Base-by-base conservation (phyloP, 352 stramenopile species). In the Phytophthora cryptogea region DNA sequence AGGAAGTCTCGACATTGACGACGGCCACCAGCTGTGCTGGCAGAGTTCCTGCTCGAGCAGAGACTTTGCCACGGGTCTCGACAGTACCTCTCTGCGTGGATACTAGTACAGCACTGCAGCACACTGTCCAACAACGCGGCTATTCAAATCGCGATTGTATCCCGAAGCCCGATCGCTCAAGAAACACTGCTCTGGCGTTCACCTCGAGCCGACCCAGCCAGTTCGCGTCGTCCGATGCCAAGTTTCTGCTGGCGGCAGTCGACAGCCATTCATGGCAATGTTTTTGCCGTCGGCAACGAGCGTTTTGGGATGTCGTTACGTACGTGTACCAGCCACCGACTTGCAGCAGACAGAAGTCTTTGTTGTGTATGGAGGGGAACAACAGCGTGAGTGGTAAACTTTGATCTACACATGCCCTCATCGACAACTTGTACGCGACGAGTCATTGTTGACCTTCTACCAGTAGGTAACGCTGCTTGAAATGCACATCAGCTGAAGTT, bases 181-280 rank as follows among this genome's bases (percentile, higher is more conserved):
- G 58, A 23, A 59, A 54, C 11, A 43, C n/a, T 8, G 33, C 47
- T 10, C 23, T 49, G 20, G 28, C 58, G 58, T 52, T 66, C 49
- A 49, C 27, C 17, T 50, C 30, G 52, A 47, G 41, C 35, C 44
- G 51, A 35, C 59, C 59, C 50, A 66, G 59, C 59, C 59, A 36
- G 59, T 63, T 67, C 52, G 52, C 59, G 52, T 63, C 59, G 59
- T 66, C 59, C 58, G 37, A 46, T 52, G 58, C 39, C 51, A 49
- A 55, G 52, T 67, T 31, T 63, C 43, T 66, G 57, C n/a, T 48
- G 51, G 28, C 16, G 44, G 17, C 14, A 46, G 14, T 39, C 35
- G 35, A 39, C 37, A 51, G 42, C 20, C 28, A 30, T 4, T 63
- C 55, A 39, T 52, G 10, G 33, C 54, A 54, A 23, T 23, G 20